Evolutionary conservation across 805 yeast species (phyloP).

Genomic region (Spencermartinsiella europaea): DNA sequence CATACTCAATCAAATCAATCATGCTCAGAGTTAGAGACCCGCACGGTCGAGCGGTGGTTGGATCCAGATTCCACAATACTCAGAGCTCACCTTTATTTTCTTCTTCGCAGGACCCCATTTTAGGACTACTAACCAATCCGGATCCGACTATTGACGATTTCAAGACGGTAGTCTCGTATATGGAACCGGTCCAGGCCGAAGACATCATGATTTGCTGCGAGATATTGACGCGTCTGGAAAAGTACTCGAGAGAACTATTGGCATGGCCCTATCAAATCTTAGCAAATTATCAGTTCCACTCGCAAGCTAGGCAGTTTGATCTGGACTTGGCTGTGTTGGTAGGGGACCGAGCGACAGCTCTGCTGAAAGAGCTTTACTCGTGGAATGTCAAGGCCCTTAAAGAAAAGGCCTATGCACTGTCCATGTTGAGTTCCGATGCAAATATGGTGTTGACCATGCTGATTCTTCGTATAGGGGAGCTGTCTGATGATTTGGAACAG

Average conservation of each 20-base stretch:
- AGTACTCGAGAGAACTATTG: conserved; percentile 25
- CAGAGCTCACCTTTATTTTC: too few relatives aligned
- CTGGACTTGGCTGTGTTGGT: conserved; percentile 26
- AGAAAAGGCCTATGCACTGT: conserved; percentile 18
- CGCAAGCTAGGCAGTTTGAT: conserved; percentile 23
- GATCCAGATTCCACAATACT: too few relatives aligned
- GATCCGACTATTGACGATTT: conserved; percentile 7
- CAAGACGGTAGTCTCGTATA: conserved; percentile 13
- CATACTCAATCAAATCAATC: too few relatives aligned
- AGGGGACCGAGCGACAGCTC: conserved; percentile 20
- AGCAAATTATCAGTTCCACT: conserved; percentile 24
- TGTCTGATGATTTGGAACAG: conserved; percentile 25
- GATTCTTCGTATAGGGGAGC: conserved; percentile 26
- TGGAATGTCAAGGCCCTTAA: conserved; percentile 29
- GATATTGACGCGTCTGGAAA: conserved; percentile 20
- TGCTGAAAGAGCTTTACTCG: conserved; percentile 21
- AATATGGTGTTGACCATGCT: conserved; percentile 27
- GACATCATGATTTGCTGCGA: conserved; percentile 22
- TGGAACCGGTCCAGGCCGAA: conserved; percentile 16
- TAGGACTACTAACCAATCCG: neutral
- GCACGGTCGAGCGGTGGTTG: too few relatives aligned
- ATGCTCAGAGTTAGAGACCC: too few relatives aligned
- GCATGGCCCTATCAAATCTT: conserved; percentile 28
- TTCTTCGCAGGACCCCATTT: neutral
- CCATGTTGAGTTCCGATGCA: conserved; percentile 23